Evolutionary conservation across 768 basidiomycete species (phyloP).

Genomic region (Lyophyllum decastes): DNA sequence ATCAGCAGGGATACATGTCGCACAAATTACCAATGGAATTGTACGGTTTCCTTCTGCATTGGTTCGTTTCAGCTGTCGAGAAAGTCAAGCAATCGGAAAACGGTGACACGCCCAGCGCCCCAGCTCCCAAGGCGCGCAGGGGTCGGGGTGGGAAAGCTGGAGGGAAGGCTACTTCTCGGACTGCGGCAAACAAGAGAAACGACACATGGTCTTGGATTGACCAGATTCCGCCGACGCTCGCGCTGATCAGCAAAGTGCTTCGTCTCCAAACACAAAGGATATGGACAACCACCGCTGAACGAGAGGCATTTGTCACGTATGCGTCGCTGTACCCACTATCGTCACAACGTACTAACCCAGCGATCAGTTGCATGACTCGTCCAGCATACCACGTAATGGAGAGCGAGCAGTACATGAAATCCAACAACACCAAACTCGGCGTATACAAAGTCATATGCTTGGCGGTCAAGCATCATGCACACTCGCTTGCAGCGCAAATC

Average conservation of each 20-base stretch:
- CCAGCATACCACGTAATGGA: constrained; percentile 89
- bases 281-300: constrained; percentile 87
- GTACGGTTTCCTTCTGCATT: constrained; percentile 90
- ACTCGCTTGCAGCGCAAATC: constrained; percentile 82
- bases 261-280: constrained; percentile 70
- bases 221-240: constrained; percentile 72
- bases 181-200: constrained; percentile 44
- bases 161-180: constrained; percentile 28
- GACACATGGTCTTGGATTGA: constrained; percentile 77
- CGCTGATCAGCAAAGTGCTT: constrained; percentile 72
- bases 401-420: constrained; percentile 88
- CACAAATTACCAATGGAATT: constrained; percentile 84
- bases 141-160: constrained; percentile 63
- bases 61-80: constrained; percentile 86
- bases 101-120: constrained; percentile 34
- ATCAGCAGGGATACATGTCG: constrained; percentile 55
- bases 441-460: constrained; percentile 88
- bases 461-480: constrained; percentile 89
- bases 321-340: constrained; percentile 25
- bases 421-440: constrained; percentile 63
- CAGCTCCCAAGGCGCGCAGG: constrained; percentile 50
- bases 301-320: constrained; percentile 84
- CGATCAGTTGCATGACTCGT: constrained; percentile 77
- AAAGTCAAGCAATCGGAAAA: constrained; percentile 61
- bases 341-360: constrained; percentile 1